Evolutionary conservation across 2,329 filamentous ascomycete species (phyloP), one percentile per base, ranked within the genome.

Genomic region (Cercospora canescens): DNA sequence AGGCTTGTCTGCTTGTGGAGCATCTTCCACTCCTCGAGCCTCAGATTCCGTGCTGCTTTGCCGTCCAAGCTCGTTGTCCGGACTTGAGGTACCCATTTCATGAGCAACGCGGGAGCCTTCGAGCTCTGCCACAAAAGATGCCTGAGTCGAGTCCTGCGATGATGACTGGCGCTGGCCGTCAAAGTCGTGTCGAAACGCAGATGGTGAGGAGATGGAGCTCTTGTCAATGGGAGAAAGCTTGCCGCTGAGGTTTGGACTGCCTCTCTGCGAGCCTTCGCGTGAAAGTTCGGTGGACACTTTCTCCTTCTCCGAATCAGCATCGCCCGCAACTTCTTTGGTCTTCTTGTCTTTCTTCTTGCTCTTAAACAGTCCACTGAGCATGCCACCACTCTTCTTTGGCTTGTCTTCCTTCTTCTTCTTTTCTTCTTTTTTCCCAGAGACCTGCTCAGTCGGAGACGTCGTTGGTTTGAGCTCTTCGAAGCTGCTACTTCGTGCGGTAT

Each of bases 401-500:
- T 88, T 89, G 77, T 89, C 92, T 80, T 91, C 91, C 72, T 92
- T 90, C 59, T 95, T 90, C 77, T 92, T 91, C 55, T 72, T 89
- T 76, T 89, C 92, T 79, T 91, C 91, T 71, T 92, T 90, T 57
- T 94, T 91, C 78, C 91, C 91, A 61, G 82, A 80, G 18, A 82
- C 82, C 11, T 86, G 83, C 56, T 93, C 91, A 24, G 83, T 80
- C 16, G 83, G 83, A 2, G 87, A 84, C 35, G 86, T 81, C 26
- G 87, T 85, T 80, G 91, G 93, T 64, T 93, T 90, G 60, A 92
- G 84, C 65, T 88, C 89, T 69, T 97, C 93, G 54, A 96, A 82
- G 76, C 92, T 94, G 77, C 86, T 87, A 16, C 69, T 75, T n/a
- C 75, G 65, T 76, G 74, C 72, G 84, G 66, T 83, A 12, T 68